These are phyloP conservation scores for Chalara sp. DNA, from an alignment of 2,329 filamentous ascomycete genomes.

Conservation along the genomic window DNA sequence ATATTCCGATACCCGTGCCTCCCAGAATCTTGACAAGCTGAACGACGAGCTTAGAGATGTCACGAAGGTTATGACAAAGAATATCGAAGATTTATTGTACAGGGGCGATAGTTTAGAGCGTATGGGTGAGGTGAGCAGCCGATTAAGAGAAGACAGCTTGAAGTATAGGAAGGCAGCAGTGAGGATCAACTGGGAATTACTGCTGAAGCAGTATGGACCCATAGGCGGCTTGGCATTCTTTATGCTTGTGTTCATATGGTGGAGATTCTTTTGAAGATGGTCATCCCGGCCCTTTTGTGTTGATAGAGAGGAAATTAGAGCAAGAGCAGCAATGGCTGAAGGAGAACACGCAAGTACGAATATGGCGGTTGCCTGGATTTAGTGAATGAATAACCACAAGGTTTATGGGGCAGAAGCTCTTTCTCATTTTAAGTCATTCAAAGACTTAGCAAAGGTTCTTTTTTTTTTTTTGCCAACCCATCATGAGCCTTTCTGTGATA, in stretches of 20 bases:
- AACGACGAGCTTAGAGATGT: slow-evolving; percentile 97
- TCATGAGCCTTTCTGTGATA: no score
- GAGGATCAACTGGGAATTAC: slow-evolving; percentile 94
- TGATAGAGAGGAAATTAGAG: no score
- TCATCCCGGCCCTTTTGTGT: no score
- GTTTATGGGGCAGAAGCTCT: no score
- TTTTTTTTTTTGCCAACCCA: no score
- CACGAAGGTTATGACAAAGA: slow-evolving; percentile 99
- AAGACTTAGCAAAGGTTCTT: no score
- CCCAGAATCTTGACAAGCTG: slow-evolving; percentile 87
- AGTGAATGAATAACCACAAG: no score
- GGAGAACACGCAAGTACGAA: no score
- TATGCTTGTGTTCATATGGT: slow-evolving; percentile 81
- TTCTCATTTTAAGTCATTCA: no score
- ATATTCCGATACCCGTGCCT: slow-evolving; percentile 86
- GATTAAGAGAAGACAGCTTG: slow-evolving; percentile 84
- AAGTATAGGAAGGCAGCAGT: slow-evolving; percentile 93
- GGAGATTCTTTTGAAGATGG: slow-evolving; percentile 72
- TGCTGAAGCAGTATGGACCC: slow-evolving; percentile 94
- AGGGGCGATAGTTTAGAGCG: slow-evolving; percentile 88
- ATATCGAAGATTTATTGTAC: slow-evolving; percentile 96
- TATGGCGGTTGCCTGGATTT: no score
- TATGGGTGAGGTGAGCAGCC: slow-evolving; percentile 90
- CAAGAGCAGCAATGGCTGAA: no score
- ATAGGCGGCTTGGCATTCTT: slow-evolving; percentile 76